Conservation (phyloP, 1,284 basidiomycete species). For the Quambalaria eucalypti region DNA sequence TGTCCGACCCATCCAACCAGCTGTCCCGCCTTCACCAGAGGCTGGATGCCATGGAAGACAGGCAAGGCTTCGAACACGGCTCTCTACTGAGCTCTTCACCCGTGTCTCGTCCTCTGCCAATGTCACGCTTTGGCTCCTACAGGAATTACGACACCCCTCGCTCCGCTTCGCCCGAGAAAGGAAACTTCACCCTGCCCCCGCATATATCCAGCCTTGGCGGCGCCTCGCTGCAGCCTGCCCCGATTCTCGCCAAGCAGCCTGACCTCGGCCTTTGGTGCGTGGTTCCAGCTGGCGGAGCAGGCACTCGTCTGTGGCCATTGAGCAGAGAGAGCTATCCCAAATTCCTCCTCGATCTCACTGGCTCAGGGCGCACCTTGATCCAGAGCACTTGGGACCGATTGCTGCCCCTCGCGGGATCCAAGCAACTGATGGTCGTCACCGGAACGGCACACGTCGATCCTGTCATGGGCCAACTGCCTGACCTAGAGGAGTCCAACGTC, state of each 20-base stretch:
- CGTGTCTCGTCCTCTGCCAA: slow-evolving; percentile 16
- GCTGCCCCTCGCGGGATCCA: slow-evolving; percentile 3
- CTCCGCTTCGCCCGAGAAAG: slow-evolving; percentile 26
- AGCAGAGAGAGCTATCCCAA: slow-evolving; percentile 10
- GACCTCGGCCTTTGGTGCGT: slow-evolving; percentile 42
- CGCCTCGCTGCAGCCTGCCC: slow-evolving; percentile 19
- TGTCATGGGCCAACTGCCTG: slow-evolving; percentile 8
- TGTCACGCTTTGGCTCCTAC: slow-evolving; percentile 12
- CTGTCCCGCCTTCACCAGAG: slow-evolving; percentile 26
- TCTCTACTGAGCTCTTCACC: slow-evolving; percentile 16
- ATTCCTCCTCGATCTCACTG: slow-evolving; percentile 10
- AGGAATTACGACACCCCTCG: slow-evolving; percentile 3
- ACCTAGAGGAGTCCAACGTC: slow-evolving; percentile 6
- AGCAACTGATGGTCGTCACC: slow-evolving; percentile 8
- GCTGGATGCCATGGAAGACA: slow-evolving; percentile 27
- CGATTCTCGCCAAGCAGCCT: slow-evolving; percentile 33
- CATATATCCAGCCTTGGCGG: slow-evolving; percentile 10
- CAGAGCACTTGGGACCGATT: slow-evolving; percentile 13
- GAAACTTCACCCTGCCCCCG: slow-evolving; percentile 3
- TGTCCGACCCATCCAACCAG: too few relatives aligned
- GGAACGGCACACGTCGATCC: slow-evolving; percentile 6
- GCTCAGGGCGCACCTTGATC: slow-evolving; percentile 6
- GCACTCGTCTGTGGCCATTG: slow-evolving; percentile 10
- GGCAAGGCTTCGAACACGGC: slow-evolving; percentile 11
- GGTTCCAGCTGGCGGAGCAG: slow-evolving; percentile 34